Conservation (phyloP, 2,329 filamentous ascomycete genomes). For the Mollisiaceae sp. region DNA sequence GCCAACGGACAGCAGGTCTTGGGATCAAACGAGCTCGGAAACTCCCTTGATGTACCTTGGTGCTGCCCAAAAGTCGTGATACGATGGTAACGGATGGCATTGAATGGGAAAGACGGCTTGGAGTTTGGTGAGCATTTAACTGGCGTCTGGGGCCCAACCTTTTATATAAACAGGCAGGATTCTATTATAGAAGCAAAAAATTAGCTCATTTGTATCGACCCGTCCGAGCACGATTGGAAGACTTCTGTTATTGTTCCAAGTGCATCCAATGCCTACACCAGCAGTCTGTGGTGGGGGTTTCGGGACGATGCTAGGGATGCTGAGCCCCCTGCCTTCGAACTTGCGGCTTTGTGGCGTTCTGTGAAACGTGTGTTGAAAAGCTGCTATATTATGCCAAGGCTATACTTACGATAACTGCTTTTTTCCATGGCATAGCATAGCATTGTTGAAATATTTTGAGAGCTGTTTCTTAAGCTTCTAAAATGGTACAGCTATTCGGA, state of each 20-base stretch:
- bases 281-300: background rate
- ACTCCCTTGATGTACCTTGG: slow-evolving; percentile 11
- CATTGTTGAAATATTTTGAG: slow-evolving; percentile 16
- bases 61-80: background rate
- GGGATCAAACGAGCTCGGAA: slow-evolving; percentile 11
- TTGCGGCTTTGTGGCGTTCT: slow-evolving; percentile 6
- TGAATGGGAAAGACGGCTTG: slow-evolving; percentile 13
- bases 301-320: background rate
- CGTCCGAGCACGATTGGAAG: slow-evolving; percentile 2
- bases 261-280: slow-evolving; percentile 5
- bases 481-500: background rate
- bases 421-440: slow-evolving; percentile 14
- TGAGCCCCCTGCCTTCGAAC: background rate
- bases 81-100: slow-evolving; percentile 20
- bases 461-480: background rate
- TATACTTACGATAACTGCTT: background rate
- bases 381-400: slow-evolving; percentile 20
- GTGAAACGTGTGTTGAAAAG: slow-evolving; percentile 26
- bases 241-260: slow-evolving; percentile 8
- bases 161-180: slow-evolving; percentile 24
- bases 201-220: slow-evolving; percentile 10
- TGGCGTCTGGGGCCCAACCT: slow-evolving; percentile 19
- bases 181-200: slow-evolving; percentile 6
- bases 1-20: background rate
- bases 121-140: slow-evolving; percentile 26